Base-by-base conservation (phyloP, 2,329 filamentous ascomycete genomes). In the Sarocladium kiliense region DNA sequence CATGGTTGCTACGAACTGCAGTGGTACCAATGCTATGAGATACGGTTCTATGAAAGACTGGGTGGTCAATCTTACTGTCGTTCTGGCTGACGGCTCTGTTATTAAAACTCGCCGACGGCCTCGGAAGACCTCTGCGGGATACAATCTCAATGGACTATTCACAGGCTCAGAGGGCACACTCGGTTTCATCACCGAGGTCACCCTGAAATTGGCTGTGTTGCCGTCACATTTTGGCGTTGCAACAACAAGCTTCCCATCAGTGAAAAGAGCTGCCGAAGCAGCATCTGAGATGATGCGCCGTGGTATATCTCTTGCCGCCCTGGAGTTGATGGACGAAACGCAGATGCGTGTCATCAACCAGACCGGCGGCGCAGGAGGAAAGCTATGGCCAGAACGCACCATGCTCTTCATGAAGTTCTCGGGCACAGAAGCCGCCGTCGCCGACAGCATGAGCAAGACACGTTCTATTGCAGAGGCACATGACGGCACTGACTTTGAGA, bases 21-120 rank as follows among this genome's bases (percentile, higher is more conserved):
- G 75, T 58, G 90, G 89, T 54, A 94, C 89, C 2, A 93, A 94
- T 66, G 83, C 89, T 3, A 91, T 91, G 68, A 80, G 89, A 50
- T 94, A 93, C 66, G 89, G 89, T 54, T 93, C 89, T 0, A 94
- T 94, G 89, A 82, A 87, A 55, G 89, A 94, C 66, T 94, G 89
- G 89, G 89, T 93, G 1, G 71, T 93, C 12, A 88, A 84, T 54
- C 73, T 94, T 47, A 94, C 89, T 0, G 87, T 93, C 2, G 89
- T 95, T 1, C 77, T 94, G 54, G 87, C 89, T 2, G 89, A 94
- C 68, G 89, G 89, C 26, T 90, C 87, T 0, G 71, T 91, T 30
- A 85, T 92, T 66, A 91, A 91, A 73, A 92, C 88, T 3, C 78
- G 85, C 58, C 87, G 90, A 66, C 77, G 88, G 27, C 88, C 88